Base-by-base conservation (phyloP, 352 stramenopile species). In the Globisporangium polare region DNA sequence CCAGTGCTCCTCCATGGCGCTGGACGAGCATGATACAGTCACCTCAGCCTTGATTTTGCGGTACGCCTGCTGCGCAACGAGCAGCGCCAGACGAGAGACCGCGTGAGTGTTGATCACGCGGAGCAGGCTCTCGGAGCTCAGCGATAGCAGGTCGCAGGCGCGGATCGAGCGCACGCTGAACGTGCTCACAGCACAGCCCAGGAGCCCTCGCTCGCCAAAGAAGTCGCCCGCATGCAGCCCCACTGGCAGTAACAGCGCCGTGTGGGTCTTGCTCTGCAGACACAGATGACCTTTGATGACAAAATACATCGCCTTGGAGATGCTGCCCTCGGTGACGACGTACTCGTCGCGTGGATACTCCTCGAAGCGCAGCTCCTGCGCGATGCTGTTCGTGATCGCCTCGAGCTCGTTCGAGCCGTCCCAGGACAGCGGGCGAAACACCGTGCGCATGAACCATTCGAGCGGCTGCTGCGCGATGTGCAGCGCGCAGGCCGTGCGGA, bases 291-390 rank as follows among this genome's bases (percentile, higher is more conserved):
- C 81, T 47, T 80, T 77, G 9, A 85, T 69, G 18, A 91, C 77
- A 53, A 91, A 89, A 64, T 85, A 89, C 79, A 89, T 88, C n/a
- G 80, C 72, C 17, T 77, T 83, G 2, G 74, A 67, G 43, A 91
- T 81, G 31, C 69, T 84, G 5, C 81, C 79, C 71, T 91, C 81
- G 18, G 75, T 54, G 9, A 89, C 56, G 26, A 89, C 73, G 12
- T 53, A 77, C 33, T 91, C 82, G 47, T 85, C 79, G 17, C 77
- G 75, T 18, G 82, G 79, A 51, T 87, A 91, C 6, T 77, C 68
- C 60, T 89, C 73, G 41, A 88, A 89, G 20, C 68, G 72, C 15
- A 91, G 68, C 8, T 79, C 64, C 26, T 77, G 64, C 10, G 82
- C 77, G 9, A 86, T 71, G 3, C 67, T 66, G 1, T 54, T 60